Evolutionary conservation across 176 grass and related monocot species (phyloP), one percentile per base, ranked within the genome.

Genomic region (Melocanna baccifera): DNA sequence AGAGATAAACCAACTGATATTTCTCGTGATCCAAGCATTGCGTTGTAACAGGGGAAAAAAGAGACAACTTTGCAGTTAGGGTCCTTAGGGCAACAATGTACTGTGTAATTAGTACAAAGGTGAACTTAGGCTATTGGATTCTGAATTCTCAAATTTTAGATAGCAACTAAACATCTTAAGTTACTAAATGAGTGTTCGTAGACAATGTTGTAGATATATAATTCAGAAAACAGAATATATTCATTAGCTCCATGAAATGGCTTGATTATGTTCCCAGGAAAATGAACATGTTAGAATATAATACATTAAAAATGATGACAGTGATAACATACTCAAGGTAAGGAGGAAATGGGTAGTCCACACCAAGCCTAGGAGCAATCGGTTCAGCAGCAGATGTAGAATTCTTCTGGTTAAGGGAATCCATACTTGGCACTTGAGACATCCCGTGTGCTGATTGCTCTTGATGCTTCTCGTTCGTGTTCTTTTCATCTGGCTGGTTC

Each of bases 281-380:
- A 57, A 42, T 53, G 46, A 55, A 20, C 62, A 84, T 41, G 46
- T 47, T 41, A 5, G 47, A 77, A 40, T 36, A 64, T 52, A 45
- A 65, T 53, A 9, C 43, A 40, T 66, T 22, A 23, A 53, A 82
- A 26, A 65, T 59, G 5, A 70, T 28, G 43, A 45, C 19, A 52
- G 11, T 0, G 12, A 84, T 51, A 61, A 79, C 90, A 83, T 97
- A 97, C 96, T 95, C 89, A 7, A 98, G 96, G 79, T 95, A 87
- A 28, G 96, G 91, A 73, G 96, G 96, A 85, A 98, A 95, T 36
- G 96, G 85, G 63, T 95, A 98, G 51, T 98, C 93, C 71, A 98
- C 89, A 56, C 96, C 93, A 78, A 95, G 96, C 62, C 77, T 94
- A 52, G 92, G 81, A 57, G 91, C 91, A 61, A 98, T 93, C 18